Conservation (phyloP, 176 grass and related monocot genomes). For the Tuctoria greenei region DNA sequence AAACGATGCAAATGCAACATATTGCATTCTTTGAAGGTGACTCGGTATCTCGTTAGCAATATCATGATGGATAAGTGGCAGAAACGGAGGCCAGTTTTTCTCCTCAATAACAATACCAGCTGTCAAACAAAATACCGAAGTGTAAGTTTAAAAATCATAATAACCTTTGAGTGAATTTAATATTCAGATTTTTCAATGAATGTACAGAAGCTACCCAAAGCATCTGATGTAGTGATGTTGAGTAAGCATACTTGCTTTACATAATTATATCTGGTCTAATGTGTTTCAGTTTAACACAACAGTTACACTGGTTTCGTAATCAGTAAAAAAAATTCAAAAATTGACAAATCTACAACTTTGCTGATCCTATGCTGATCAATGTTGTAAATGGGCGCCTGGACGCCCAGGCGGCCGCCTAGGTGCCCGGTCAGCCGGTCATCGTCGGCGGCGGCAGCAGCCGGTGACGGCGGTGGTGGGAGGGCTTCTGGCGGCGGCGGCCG, state of each 20-base stretch:
- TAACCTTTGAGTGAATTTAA: neutral
- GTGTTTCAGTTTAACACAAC: too few relatives aligned
- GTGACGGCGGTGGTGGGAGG: too few relatives aligned
- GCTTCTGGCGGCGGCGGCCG: too few relatives aligned
- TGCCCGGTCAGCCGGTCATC: too few relatives aligned
- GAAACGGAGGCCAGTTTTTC: conserved; percentile 98
- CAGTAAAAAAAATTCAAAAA: neutral
- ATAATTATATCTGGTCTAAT: too few relatives aligned
- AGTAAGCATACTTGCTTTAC: neutral
- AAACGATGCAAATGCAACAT: conserved; percentile 87
- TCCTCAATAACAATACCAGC: conserved; percentile 94
- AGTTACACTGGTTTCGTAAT: neutral
- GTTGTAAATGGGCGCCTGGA: too few relatives aligned
- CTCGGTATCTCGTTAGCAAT: conserved; percentile 90
- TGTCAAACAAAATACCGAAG: conserved; percentile 30
- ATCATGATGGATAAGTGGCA: conserved; percentile 98
- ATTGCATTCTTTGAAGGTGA: conserved; percentile 90
- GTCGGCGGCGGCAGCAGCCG: too few relatives aligned
- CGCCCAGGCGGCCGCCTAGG: too few relatives aligned
- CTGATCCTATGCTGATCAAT: neutral
- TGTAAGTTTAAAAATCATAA: conserved; percentile 16
- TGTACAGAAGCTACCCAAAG: neutral
- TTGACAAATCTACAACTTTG: neutral
- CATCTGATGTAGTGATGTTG: neutral
- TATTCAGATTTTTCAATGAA: neutral